Conservation (phyloP, 1,284 basidiomycete genomes). For the Lignosus rhinocerotis region DNA sequence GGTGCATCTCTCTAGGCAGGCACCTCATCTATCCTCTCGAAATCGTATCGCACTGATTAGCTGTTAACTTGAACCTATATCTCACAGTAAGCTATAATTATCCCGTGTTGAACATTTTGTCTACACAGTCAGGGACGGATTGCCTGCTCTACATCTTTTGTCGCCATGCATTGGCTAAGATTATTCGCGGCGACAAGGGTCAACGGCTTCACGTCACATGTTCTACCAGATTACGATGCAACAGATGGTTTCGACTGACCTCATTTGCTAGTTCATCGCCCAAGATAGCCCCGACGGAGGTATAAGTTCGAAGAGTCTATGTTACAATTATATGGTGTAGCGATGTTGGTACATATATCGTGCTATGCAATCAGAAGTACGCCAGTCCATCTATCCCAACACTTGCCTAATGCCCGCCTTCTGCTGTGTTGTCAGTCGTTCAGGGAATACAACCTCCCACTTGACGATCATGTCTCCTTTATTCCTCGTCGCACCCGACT, state of each 20-base stretch:
- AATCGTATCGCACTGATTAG: no score
- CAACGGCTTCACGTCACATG: no score
- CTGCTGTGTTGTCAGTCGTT: constrained; percentile 69
- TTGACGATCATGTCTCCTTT: constrained; percentile 85
- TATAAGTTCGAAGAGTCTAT: constrained; percentile 15
- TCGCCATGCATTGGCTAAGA: no score
- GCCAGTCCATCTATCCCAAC: constrained; percentile 35
- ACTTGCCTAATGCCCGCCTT: constrained; percentile 80
- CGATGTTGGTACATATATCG: constrained; percentile 13
- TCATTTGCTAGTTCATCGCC: no score
- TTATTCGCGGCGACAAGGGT: no score
- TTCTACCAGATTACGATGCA: no score
- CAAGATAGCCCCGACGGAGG: not conserved
- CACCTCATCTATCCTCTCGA: not conserved
- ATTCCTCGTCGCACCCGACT: constrained; percentile 67
- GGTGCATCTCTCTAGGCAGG: not conserved
- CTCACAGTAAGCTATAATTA: no score
- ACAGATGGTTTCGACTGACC: no score
- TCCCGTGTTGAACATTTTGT: no score
- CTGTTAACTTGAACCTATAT: no score
- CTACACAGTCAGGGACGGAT: no score
- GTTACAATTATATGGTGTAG: constrained; percentile 10
- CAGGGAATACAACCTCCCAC: constrained; percentile 87
- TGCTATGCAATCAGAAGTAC: constrained; percentile 7
- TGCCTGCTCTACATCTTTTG: no score